phyloP scores from a whole-genome alignment of 352 stramenopile species.

The Globisporangium orthogonon region DNA sequence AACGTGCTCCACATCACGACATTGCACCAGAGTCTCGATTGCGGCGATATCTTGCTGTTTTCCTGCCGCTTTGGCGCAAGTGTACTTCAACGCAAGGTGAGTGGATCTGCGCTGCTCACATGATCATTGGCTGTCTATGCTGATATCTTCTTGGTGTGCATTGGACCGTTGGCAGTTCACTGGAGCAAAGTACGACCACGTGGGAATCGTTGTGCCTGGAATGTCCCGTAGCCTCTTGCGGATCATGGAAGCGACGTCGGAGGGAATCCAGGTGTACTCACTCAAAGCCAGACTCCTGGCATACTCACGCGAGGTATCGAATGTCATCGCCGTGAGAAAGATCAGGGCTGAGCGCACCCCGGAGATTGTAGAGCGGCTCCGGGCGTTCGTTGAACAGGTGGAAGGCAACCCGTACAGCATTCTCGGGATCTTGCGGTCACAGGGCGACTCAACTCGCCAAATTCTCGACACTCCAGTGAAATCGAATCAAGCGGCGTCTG shows the following conservation, averaged over 20 bases:
- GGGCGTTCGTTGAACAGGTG: conserved; percentile 54
- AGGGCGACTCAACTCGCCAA: conserved; percentile 43
- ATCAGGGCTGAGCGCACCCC: conserved; percentile 36
- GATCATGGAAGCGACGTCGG: conserved; percentile 74
- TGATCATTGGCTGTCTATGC: not conserved
- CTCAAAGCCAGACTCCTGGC: conserved; percentile 73
- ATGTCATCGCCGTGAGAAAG: conserved; percentile 67
- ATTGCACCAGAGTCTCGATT: conserved; percentile 59
- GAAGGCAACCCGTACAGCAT: conserved; percentile 85
- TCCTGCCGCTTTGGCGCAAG: conserved; percentile 74
- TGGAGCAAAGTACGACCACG: conserved; percentile 72
- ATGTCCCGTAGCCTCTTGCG: conserved; percentile 48
- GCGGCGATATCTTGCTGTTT: conserved; percentile 78
- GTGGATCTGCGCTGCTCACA: not conserved
- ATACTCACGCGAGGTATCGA: conserved; percentile 76
- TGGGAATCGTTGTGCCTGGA: conserved; percentile 72
- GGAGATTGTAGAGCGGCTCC: conserved; percentile 33
- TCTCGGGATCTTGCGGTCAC: conserved; percentile 55
- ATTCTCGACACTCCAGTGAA: not conserved
- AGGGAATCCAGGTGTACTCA: conserved; percentile 76
- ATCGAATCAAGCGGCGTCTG: not conserved
- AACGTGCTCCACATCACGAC: conserved; percentile 71
- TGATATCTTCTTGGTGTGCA: not conserved
- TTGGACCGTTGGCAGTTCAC: conserved; percentile 38
- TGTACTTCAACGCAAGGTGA: conserved; percentile 64